These are phyloP conservation scores for Aspergillus carbonarius DNA, from an alignment of 2,329 filamentous ascomycete genomes.

Conservation along the genomic window DNA sequence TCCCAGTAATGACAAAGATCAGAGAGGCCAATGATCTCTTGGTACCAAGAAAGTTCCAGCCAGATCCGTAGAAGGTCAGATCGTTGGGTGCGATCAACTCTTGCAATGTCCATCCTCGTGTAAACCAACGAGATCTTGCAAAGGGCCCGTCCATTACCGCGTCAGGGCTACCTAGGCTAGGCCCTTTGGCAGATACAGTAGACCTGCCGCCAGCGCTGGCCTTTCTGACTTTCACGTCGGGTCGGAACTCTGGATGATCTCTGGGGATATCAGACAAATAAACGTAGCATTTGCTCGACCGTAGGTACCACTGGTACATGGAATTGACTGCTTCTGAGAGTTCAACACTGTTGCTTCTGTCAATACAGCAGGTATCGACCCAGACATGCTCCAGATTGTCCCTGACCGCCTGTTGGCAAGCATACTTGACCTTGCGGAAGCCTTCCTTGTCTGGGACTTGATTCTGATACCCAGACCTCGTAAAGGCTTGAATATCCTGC, in stretches of 20 bases:
- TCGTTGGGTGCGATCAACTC: slow-evolving; percentile 13
- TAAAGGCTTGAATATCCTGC: neutral
- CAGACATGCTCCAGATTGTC: neutral
- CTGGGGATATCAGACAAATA: slow-evolving; percentile 16
- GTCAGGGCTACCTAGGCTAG: neutral
- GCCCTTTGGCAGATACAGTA: neutral
- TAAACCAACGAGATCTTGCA: slow-evolving; percentile 11
- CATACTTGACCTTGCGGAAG: neutral
- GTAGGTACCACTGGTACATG: slow-evolving; percentile 22
- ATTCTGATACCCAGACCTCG: neutral
- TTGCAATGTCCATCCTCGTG: slow-evolving; percentile 20
- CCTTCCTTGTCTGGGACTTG: neutral
- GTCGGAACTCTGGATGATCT: neutral
- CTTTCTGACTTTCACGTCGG: neutral
- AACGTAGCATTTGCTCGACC: slow-evolving; percentile 17
- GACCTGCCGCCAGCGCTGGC: neutral
- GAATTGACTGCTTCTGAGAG: slow-evolving; percentile 22
- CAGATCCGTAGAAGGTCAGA: slow-evolving; percentile 5
- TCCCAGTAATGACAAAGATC: neutral
- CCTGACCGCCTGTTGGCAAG: neutral
- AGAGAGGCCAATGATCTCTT: neutral
- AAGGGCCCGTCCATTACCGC: neutral
- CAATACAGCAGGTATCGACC: neutral
- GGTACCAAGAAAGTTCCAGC: neutral
- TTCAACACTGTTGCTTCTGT: neutral